Evolutionary conservation across 148 eudicot genomes (phyloP).

Genomic region (Amaranthus hypochondriacus): DNA sequence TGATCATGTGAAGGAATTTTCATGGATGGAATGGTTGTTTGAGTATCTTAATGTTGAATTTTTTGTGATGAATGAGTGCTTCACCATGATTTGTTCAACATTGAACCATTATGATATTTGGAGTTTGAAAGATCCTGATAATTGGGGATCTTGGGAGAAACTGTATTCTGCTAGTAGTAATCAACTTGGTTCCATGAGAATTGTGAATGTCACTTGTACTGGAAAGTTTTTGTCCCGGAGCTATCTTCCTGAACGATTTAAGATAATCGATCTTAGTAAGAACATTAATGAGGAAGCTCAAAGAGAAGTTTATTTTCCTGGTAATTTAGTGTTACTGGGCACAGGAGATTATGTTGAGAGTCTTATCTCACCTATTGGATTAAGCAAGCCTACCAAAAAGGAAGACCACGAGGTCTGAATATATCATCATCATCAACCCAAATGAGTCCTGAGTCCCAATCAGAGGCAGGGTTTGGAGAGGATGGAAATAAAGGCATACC

Average conservation of each 20-base stretch:
- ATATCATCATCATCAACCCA: too few relatives aligned
- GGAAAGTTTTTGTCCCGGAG: neutral
- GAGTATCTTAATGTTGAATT: neutral
- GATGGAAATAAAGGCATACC: too few relatives aligned
- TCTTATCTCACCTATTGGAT: slow-evolving; percentile 8
- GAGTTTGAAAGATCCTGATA: neutral
- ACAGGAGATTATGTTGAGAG: slow-evolving; percentile 11
- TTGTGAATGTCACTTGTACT: neutral
- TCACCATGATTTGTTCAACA: neutral
- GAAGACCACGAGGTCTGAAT: neutral
- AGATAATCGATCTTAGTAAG: slow-evolving; percentile 1
- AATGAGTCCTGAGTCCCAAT: too few relatives aligned
- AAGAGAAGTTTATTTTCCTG: neutral
- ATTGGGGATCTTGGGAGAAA: slow-evolving; percentile 17
- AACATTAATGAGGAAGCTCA: neutral
- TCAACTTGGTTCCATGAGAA: neutral
- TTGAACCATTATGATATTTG: slow-evolving; percentile 2
- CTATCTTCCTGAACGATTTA: neutral
- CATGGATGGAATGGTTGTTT: slow-evolving; percentile 6
- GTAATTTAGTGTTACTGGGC: neutral
- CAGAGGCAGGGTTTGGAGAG: too few relatives aligned
- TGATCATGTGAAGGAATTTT: neutral
- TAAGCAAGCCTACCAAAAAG: neutral
- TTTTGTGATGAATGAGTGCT: neutral
- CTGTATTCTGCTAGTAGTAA: neutral